Percentiles rank a stretch among this genome's conserved stretches.
Conservation (phyloP, 768 basidiomycete genomes). For the Suillus weaverae region DNA sequence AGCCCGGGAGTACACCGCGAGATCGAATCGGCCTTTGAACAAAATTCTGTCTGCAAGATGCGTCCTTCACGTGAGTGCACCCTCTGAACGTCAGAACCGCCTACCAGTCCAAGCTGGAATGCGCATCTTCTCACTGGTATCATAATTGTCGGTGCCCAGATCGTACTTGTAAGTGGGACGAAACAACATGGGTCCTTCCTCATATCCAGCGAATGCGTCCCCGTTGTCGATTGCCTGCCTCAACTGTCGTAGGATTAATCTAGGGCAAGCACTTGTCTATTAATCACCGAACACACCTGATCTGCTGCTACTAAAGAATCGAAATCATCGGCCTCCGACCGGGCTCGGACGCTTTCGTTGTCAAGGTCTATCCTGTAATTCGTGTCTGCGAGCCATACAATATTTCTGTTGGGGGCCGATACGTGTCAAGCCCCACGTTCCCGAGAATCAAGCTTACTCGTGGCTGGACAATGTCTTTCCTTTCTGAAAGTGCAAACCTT, state of each 20-base stretch:
- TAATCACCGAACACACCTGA: conserved; percentile 57
- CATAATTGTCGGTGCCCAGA: conserved; percentile 80
- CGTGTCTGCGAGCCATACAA: conserved; percentile 93
- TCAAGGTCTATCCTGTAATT: conserved; percentile 93
- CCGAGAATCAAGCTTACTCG: conserved; percentile 57
- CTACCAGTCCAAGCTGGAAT: conserved; percentile 97
- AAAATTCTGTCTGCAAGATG: conserved; percentile 80
- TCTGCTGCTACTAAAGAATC: conserved; percentile 79
- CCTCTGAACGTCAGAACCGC: conserved; percentile 15
- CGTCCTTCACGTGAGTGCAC: conserved; percentile 13
- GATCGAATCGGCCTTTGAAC: conserved; percentile 76
- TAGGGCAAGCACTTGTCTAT: conserved; percentile 4
- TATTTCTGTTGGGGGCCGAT: conserved; percentile 56
- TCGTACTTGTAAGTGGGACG: conserved; percentile 94
- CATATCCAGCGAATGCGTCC: conserved; percentile 79
- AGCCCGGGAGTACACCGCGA: conserved; percentile 78
- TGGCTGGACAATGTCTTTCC: conserved; percentile 89
- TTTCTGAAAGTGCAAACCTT: conserved; percentile 82
- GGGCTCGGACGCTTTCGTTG: conserved; percentile 74
- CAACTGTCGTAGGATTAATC: conserved; percentile 47
- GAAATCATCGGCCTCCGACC: conserved; percentile 64
- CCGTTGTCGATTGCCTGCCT: conserved; percentile 67
- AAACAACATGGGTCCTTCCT: conserved; percentile 91
- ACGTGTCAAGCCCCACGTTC: conserved; percentile 6
- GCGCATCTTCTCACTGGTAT: conserved; percentile 94